These are phyloP conservation scores for Penicillium sp. DNA, from an alignment of 2,329 filamentous ascomycete genomes.

Conservation along the genomic window DNA sequence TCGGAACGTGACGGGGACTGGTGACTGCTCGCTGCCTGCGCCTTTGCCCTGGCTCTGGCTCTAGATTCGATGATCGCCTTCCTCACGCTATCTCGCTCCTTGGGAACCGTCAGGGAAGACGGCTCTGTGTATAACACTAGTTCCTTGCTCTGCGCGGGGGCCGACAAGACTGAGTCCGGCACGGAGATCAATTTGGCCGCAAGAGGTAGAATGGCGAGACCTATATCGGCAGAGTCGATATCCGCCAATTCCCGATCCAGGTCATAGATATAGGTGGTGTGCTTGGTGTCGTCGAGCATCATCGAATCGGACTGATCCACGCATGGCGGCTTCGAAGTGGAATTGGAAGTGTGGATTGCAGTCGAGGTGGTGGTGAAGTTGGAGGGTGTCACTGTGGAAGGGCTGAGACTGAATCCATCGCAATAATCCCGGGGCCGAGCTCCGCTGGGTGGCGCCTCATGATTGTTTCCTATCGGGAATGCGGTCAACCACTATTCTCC, in stretches of 20 bases:
- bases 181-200: constrained; percentile 75
- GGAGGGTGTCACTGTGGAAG: background rate
- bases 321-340: background rate
- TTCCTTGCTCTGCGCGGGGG: constrained; percentile 59
- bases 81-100: constrained; percentile 72
- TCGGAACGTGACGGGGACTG: background rate
- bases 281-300: constrained; percentile 81
- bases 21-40: background rate
- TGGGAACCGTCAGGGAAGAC: constrained; percentile 71
- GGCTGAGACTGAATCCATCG: background rate
- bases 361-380: background rate
- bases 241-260: constrained; percentile 83
- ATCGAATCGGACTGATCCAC: constrained; percentile 61
- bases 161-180: constrained; percentile 67
- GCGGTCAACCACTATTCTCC: background rate
- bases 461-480: constrained; percentile 17
- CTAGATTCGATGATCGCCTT: constrained; percentile 82
- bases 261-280: constrained; percentile 89
- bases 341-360: background rate
- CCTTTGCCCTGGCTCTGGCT: constrained; percentile 61
- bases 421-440: constrained; percentile 14
- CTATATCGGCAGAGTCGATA: constrained; percentile 57
- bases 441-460: constrained; percentile 16
- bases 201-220: constrained; percentile 79
- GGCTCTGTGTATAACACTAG: constrained; percentile 85